phyloP scores from a whole-genome alignment of 2,329 filamentous ascomycete genomes.

The Colletotrichum sp. region DNA sequence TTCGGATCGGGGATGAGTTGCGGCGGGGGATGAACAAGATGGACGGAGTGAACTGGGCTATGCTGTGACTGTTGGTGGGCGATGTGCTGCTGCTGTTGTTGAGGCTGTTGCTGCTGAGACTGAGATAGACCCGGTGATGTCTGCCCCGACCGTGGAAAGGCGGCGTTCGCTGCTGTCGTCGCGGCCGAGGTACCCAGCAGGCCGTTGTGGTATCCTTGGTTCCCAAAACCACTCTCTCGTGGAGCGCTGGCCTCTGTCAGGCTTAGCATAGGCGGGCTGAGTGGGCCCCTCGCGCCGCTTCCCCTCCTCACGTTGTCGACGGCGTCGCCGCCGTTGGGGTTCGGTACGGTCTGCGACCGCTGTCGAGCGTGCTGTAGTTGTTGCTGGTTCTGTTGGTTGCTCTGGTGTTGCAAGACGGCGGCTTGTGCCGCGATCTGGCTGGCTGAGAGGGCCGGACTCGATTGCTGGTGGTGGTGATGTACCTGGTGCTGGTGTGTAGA shows the following conservation, averaged over 20 bases:
- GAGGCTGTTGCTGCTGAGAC: constrained; percentile 30
- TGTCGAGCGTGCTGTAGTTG: constrained; percentile 61
- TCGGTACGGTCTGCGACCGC: constrained; percentile 76
- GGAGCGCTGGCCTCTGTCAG: constrained; percentile 70
- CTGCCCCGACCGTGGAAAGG: constrained; percentile 70
- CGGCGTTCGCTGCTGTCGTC: constrained; percentile 74
- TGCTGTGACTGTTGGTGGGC: constrained; percentile 29
- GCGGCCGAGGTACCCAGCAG: constrained; percentile 67
- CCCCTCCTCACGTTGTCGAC: constrained; percentile 40
- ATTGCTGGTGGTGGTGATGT: constrained; percentile 11
- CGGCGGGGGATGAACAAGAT: constrained; percentile 38
- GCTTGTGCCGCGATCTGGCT: constrained; percentile 83
- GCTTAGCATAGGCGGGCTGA: constrained; percentile 67
- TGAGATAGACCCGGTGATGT: constrained; percentile 50
- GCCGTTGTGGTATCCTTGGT: constrained; percentile 64
- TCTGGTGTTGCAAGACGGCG: constrained; percentile 71
- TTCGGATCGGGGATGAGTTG: constrained; percentile 55
- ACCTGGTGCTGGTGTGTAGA: constrained; percentile 8
- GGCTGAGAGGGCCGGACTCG: constrained; percentile 54
- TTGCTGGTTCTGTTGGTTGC: constrained; percentile 31
- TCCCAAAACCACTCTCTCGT: constrained; percentile 58
- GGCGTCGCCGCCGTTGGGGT: constrained; percentile 34
- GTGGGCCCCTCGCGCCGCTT: constrained; percentile 52
- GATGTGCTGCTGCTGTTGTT: constrained; percentile 31
- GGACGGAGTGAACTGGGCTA: neutral